Evolutionary conservation across 768 basidiomycete genomes (phyloP), one percentile per base, ranked within the genome.

Genomic region (Boletus vinaceobasis): DNA sequence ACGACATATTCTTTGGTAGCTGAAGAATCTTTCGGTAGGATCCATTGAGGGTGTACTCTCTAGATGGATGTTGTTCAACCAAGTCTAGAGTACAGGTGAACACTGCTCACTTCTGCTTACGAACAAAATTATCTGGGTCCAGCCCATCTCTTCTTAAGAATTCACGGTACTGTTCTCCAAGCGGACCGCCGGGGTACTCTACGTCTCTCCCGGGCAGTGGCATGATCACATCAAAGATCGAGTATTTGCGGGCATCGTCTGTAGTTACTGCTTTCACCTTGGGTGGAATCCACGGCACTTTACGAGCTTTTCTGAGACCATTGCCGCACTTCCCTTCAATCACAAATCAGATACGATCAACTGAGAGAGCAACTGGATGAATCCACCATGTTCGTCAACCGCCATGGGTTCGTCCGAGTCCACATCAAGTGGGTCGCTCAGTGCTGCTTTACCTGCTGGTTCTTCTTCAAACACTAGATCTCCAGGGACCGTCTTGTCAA

Each of bases 121-220:
- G 80, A 54, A 85, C 77, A 73, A 94, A 93, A 68, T 94, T 87
- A 61, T 92, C 84, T 13, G 91, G 88, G 74, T 98, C 93, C 37
- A 99, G 73, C 2, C 93, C 95, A 72, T 99, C 97, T 63, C 82
- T 78, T 55, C 73, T 76, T 60, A 99, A 77, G 66, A 90, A 93
- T 65, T 89, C 83, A 56, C 78, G 79, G 70, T 96, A 98, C 48
- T 84, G 80, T 61, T 95, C 87, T 26, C 94, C 93, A n/a, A 98
- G 81, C 19, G 76, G 62, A 13, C 94, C 94, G 4, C 87, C 89
- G 0, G 97, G 97, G 69, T 92, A 98, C 33, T 88, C 87, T 19
- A 98, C 92, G 64, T 96, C 92, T 59, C 85, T 93, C 4, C 97
- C 97, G 29, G 97, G 95, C 19, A 98, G 75, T n/a, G 97, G 95